A percentile compares a stretch with the other conserved stretches of the same genome.
These are phyloP conservation scores for Chloranthus sessilifolius DNA, from an alignment of 164 flowering plant species.

Conservation along the genomic window DNA sequence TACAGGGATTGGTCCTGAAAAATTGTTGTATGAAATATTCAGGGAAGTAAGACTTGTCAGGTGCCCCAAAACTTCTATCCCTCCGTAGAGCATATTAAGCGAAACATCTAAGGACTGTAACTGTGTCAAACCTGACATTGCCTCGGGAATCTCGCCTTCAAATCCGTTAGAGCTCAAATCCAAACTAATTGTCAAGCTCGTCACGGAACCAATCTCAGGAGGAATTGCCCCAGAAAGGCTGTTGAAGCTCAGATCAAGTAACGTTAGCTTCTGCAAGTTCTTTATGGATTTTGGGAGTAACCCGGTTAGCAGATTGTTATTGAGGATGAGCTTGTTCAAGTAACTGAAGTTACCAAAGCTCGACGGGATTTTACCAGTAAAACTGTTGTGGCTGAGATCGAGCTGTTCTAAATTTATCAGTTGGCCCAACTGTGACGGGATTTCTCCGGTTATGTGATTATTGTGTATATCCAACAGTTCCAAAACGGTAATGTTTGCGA, in stretches of 20 bases:
- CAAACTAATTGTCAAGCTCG: constrained; percentile 81
- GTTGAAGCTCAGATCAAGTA: constrained; percentile 87
- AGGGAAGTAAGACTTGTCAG: constrained; percentile 76
- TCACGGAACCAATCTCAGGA: constrained; percentile 65
- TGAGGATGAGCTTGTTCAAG: constrained; percentile 84
- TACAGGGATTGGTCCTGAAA: constrained; percentile 88
- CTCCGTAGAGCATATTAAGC: constrained; percentile 59
- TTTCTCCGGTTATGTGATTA: constrained; percentile 72
- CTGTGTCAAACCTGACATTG: constrained; percentile 64
- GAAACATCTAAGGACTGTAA: constrained; percentile 88
- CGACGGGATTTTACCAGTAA: constrained; percentile 67
- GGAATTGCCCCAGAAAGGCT: constrained; percentile 73
- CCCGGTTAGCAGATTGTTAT: constrained; percentile 74
- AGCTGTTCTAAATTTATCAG: constrained; percentile 86
- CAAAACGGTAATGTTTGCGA: constrained; percentile 73
- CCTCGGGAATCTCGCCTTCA: constrained; percentile 71
- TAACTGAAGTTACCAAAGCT: constrained; percentile 86
- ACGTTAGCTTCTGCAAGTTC: constrained; percentile 68
- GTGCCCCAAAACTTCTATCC: constrained; percentile 47
- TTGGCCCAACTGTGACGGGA: constrained; percentile 65
- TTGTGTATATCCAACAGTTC: constrained; percentile 86
- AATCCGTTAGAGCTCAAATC: constrained; percentile 73
- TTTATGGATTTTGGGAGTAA: constrained; percentile 53
- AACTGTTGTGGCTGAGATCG: constrained; percentile 85
- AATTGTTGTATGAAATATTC: constrained; percentile 81